Percentiles rank a stretch among this genome's conserved stretches.
Conservation (phyloP, 768 basidiomycete genomes). For the Phylloporus sp. region DNA sequence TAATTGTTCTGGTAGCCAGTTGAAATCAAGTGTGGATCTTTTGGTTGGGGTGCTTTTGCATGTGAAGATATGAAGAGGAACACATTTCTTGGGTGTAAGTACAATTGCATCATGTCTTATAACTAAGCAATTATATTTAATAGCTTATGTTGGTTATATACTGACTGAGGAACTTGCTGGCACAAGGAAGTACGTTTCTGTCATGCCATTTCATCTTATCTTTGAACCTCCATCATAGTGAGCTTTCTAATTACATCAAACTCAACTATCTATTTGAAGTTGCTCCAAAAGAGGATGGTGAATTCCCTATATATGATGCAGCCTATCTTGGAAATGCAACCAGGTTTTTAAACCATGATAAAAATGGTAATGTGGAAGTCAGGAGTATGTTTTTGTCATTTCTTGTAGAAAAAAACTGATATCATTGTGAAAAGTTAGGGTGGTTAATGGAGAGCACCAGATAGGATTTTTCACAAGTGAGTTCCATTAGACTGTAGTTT, state of each 20-base stretch:
- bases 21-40: conserved; percentile 31
- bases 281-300: background rate
- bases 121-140: background rate
- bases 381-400: conserved; percentile 18
- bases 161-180: conserved; percentile 13
- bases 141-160: conserved; percentile 42
- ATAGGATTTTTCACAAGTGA: conserved; percentile 37
- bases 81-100: conserved; percentile 34
- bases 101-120: background rate
- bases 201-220: background rate
- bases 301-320: conserved; percentile 31
- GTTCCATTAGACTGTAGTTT: conserved; percentile 4
- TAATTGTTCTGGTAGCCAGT: conserved; percentile 27
- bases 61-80: conserved; percentile 14
- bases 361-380: conserved; percentile 20
- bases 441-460: conserved; percentile 35
- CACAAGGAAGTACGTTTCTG: background rate
- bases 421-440: conserved; percentile 12
- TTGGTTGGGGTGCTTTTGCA: conserved; percentile 49
- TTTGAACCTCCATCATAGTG: conserved; percentile 3
- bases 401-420: background rate
- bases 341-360: conserved; percentile 41
- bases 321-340: conserved; percentile 42
- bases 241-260: conserved; percentile 4
- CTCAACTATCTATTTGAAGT: conserved; percentile 37